These are phyloP conservation scores for Zoysia pacifica DNA, from an alignment of 176 grass and related monocot genomes.

Conservation along the genomic window DNA sequence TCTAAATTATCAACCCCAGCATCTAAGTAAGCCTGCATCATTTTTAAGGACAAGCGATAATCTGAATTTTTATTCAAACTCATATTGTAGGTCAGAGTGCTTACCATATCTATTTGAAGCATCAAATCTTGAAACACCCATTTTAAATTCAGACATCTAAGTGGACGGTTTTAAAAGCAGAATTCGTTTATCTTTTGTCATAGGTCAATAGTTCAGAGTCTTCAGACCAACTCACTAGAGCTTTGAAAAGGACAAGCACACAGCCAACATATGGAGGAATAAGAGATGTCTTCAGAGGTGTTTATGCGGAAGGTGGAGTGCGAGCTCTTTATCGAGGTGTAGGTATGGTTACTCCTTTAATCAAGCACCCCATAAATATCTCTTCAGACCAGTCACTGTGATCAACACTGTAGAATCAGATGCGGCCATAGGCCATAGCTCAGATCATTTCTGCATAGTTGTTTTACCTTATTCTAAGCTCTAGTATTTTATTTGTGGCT, in stretches of 20 bases:
- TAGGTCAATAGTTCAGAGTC: slow-evolving; percentile 49
- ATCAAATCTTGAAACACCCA: background rate
- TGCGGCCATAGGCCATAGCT: background rate
- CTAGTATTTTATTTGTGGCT: background rate
- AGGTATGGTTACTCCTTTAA: slow-evolving; percentile 45
- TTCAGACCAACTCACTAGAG: slow-evolving; percentile 40
- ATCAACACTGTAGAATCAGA: background rate
- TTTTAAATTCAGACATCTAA: slow-evolving; percentile 3
- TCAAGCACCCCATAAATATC: slow-evolving; percentile 4
- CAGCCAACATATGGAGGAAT: slow-evolving; percentile 77
- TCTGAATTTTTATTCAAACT: slow-evolving; percentile 7
- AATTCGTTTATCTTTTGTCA: slow-evolving; percentile 31
- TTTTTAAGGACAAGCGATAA: background rate
- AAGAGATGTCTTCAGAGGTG: slow-evolving; percentile 77
- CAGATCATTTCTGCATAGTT: background rate
- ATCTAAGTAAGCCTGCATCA: background rate
- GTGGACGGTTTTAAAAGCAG: background rate
- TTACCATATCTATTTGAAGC: background rate
- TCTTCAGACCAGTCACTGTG: background rate
- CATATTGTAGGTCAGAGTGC: background rate
- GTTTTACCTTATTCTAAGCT: slow-evolving; percentile 2
- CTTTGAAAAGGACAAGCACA: slow-evolving; percentile 51
- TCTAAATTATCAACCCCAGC: background rate
- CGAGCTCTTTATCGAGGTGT: slow-evolving; percentile 91
- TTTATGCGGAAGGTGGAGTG: slow-evolving; percentile 79